Conservation (phyloP, 768 basidiomycete species). For the Trametes cubensis region DNA sequence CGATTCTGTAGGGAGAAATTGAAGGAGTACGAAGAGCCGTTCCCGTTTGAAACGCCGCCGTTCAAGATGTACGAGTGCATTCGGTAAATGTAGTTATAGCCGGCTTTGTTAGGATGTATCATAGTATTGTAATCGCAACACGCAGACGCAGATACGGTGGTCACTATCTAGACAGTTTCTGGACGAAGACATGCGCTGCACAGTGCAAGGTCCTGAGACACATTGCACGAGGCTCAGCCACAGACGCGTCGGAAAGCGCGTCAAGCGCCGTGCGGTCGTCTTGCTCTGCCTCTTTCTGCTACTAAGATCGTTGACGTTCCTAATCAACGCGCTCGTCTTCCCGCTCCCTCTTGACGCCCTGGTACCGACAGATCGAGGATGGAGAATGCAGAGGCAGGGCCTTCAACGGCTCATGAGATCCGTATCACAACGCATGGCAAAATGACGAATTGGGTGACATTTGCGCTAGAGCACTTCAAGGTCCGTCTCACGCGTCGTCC, state of each 20-base stretch:
- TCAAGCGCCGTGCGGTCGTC: not conserved
- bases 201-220: too few relatives aligned
- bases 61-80: constrained; percentile 83
- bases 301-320: too few relatives aligned
- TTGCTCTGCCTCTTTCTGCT: not conserved
- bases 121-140: not conserved
- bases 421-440: constrained; percentile 43
- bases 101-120: not conserved
- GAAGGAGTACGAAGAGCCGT: constrained; percentile 62
- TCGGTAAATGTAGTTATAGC: constrained; percentile 43
- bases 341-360: not conserved
- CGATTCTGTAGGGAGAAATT: constrained; percentile 10
- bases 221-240: constrained; percentile 4
- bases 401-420: constrained; percentile 33
- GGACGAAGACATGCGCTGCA: too few relatives aligned
- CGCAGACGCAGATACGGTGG: too few relatives aligned
- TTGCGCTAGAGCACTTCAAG: constrained; percentile 42
- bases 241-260: constrained; percentile 4
- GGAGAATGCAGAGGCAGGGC: constrained; percentile 12
- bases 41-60: constrained; percentile 62
- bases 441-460: constrained; percentile 39
- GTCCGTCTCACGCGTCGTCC: constrained; percentile 21
- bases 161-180: too few relatives aligned
- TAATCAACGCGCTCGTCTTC: not conserved
- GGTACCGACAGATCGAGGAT: not conserved